Evolutionary conservation across 495 filamentous ascomycete species (phyloP).

Genomic region (Aspergillus heteromorphus): DNA sequence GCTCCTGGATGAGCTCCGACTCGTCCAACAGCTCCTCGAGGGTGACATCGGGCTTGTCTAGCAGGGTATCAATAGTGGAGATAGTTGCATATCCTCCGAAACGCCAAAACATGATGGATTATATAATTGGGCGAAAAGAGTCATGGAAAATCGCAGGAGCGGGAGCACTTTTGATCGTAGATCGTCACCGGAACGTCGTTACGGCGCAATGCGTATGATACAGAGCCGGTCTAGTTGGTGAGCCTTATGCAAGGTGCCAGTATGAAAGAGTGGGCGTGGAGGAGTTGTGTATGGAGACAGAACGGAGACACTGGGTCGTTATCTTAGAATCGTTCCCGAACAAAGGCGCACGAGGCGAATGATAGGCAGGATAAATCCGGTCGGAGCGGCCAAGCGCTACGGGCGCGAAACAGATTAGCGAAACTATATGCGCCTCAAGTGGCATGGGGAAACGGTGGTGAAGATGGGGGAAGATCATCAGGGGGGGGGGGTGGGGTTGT

Average conservation of each 20-base stretch:
- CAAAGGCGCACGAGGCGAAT: conserved; percentile 4
- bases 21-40: conserved; percentile 96
- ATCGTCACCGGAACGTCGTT: conserved; percentile 22
- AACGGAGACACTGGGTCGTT: too few species aligned
- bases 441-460: neutral
- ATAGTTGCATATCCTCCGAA: conserved; percentile 98
- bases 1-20: conserved; percentile 90
- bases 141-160: conserved; percentile 34
- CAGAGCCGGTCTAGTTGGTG: conserved; percentile 13
- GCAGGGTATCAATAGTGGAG: conserved; percentile 90
- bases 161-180: conserved; percentile 15
- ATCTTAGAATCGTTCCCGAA: conserved; percentile 7
- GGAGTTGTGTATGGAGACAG: neutral
- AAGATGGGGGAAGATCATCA: neutral
- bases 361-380: conserved; percentile 13
- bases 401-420: conserved; percentile 16
- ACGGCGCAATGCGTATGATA: conserved; percentile 31
- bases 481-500: neutral
- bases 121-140: conserved; percentile 33
- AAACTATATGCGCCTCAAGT: neutral
- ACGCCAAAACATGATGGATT: conserved; percentile 91
- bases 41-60: conserved; percentile 89
- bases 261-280: conserved; percentile 7
- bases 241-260: conserved; percentile 9
- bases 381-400: conserved; percentile 35